phyloP scores from a whole-genome alignment of 495 filamentous ascomycete genomes.

The Penicillium ucsense region DNA sequence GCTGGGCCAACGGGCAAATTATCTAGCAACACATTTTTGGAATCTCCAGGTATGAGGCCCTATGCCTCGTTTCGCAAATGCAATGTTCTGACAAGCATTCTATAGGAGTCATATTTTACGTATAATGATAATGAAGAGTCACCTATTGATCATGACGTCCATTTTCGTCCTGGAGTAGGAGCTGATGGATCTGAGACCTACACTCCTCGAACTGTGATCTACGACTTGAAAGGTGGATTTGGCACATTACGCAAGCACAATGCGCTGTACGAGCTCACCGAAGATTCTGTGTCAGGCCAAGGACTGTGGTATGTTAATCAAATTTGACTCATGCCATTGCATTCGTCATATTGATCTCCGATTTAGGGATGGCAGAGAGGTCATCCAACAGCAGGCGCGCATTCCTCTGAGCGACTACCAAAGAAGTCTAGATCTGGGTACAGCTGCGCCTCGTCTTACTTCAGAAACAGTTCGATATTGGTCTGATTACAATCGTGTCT shows the following conservation, averaged over 20 bases:
- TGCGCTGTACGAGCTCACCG: constrained; percentile 68
- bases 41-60: constrained; percentile 63
- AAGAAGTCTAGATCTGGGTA: constrained; percentile 60
- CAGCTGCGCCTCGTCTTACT: constrained; percentile 48
- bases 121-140: constrained; percentile 61
- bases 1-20: constrained; percentile 86
- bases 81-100: no score
- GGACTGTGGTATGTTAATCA: constrained; percentile 48
- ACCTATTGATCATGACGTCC: constrained; percentile 79
- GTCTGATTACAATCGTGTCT: constrained; percentile 89
- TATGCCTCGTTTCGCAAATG: neutral
- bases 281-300: constrained; percentile 38
- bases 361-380: constrained; percentile 59
- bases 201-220: constrained; percentile 82
- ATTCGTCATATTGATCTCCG: neutral
- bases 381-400: constrained; percentile 52
- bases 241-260: constrained; percentile 81
- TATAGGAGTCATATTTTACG: constrained; percentile 90
- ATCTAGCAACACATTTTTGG: constrained; percentile 97
- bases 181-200: constrained; percentile 76
- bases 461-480: constrained; percentile 75
- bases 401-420: constrained; percentile 70
- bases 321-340: neutral
- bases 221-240: constrained; percentile 90
- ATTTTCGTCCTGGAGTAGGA: constrained; percentile 81